These are phyloP conservation scores for Cordyceps cateniannulata DNA, from an alignment of 2,329 filamentous ascomycete genomes.

Conservation along the genomic window DNA sequence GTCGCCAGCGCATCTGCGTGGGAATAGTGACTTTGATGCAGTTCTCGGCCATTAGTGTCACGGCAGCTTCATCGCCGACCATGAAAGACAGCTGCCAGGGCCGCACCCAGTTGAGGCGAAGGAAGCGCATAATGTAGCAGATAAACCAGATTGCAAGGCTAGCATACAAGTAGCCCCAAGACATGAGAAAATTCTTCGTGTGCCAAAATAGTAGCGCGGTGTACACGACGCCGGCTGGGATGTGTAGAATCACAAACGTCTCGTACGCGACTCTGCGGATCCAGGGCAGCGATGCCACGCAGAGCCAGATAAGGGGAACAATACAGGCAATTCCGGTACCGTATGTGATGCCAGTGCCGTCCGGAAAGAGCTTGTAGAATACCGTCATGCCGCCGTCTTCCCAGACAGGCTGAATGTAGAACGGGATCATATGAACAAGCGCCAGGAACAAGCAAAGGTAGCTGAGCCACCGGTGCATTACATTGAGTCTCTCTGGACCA, in stretches of 20 bases:
- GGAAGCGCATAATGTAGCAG: slow-evolving; percentile 68
- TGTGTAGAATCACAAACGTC: slow-evolving; percentile 73
- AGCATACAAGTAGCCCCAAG: slow-evolving; percentile 82
- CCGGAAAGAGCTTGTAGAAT: slow-evolving; percentile 63
- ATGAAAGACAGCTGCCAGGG: slow-evolving; percentile 74
- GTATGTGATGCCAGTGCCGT: slow-evolving; percentile 64
- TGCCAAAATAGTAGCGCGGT: slow-evolving; percentile 91
- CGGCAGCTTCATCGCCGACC: slow-evolving; percentile 84
- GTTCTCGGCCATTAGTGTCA: slow-evolving; percentile 85
- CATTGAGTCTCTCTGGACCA: slow-evolving; percentile 84
- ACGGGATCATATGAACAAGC: slow-evolving; percentile 79
- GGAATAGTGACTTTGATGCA: slow-evolving; percentile 95
- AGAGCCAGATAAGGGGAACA: slow-evolving; percentile 76
- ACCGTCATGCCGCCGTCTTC: slow-evolving; percentile 66
- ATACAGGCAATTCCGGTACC: slow-evolving; percentile 79
- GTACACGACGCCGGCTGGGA: slow-evolving; percentile 74
- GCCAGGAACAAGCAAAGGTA: slow-evolving; percentile 80
- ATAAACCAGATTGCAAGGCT: slow-evolving; percentile 72
- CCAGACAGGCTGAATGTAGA: slow-evolving; percentile 84
- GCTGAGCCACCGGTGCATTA: slow-evolving; percentile 86
- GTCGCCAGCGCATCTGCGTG: slow-evolving; percentile 86
- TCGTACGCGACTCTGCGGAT: slow-evolving; percentile 77
- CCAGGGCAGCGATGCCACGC: slow-evolving; percentile 74
- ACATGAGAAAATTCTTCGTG: slow-evolving; percentile 83
- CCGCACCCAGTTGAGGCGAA: slow-evolving; percentile 85